Evolutionary conservation across 1,139 yeast genomes (phyloP).

Genomic region (Hansenula sp.): DNA sequence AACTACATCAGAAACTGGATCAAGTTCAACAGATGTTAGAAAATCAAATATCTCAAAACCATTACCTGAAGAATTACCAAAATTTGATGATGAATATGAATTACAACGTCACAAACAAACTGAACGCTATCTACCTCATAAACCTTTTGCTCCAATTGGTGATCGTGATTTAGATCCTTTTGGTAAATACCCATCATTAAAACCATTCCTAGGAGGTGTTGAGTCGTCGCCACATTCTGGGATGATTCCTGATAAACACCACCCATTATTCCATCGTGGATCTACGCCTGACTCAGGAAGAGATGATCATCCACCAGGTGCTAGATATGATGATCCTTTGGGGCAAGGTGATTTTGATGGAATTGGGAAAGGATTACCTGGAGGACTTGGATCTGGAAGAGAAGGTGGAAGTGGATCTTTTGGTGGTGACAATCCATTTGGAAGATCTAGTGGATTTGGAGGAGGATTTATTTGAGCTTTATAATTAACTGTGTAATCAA

Average conservation of each 20-base stretch:
- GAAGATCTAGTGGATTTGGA: conserved; percentile 1
- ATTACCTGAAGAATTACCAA: conserved; percentile 22
- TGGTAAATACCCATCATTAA: conserved; percentile 40
- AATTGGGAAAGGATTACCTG: conserved; percentile 47
- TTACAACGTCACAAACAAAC: conserved; percentile 10
- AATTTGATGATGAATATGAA: conserved; percentile 32
- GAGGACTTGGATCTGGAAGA: conserved; percentile 29
- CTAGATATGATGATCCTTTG: conserved; percentile 52
- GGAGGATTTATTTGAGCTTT: conserved; percentile 1
- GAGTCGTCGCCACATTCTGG: conserved; percentile 35
- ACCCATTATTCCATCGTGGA: conserved; percentile 38
- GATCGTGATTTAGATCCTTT: conserved; percentile 50
- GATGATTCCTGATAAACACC: conserved; percentile 48
- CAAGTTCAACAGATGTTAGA: no score
- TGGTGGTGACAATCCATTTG: conserved; percentile 1
- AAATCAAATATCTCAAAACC: conserved; percentile 13
- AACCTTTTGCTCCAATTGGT: conserved; percentile 37
- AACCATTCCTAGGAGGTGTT: conserved; percentile 31
- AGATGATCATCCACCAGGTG: conserved; percentile 42
- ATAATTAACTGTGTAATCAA: no score
- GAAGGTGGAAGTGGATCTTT: conserved; percentile 3
- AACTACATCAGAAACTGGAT: not conserved
- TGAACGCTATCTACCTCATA: not conserved
- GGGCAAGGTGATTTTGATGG: conserved; percentile 39
- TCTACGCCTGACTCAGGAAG: conserved; percentile 13